Evolutionary conservation across 176 grass and related monocot species (phyloP).

Genomic region (Musa troglodytarum): DNA sequence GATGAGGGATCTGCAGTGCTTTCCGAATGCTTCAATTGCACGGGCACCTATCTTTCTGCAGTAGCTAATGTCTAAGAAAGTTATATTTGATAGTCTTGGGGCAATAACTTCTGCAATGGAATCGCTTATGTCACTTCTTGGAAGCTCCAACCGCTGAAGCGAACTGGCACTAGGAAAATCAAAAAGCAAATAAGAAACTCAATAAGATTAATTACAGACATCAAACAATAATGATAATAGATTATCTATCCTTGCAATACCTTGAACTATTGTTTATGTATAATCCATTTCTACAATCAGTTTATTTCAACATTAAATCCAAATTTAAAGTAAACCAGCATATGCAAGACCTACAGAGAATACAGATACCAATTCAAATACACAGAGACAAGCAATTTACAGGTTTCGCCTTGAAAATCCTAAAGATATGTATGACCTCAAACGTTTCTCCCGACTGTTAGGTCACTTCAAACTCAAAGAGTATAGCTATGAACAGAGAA

Average conservation of each 20-base stretch:
- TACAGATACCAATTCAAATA: neutral
- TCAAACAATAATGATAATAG: neutral
- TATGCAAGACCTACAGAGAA: neutral
- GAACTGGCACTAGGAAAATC: conserved; percentile 40
- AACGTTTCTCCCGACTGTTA: neutral
- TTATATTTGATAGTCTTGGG: conserved; percentile 50
- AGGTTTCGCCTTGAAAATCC: no score
- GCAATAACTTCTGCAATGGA: conserved; percentile 58
- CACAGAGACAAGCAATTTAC: neutral
- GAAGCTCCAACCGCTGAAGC: conserved; percentile 65
- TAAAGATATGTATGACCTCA: neutral
- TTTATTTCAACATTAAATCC: no score
- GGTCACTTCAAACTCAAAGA: no score
- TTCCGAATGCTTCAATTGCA: conserved; percentile 72
- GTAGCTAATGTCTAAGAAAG: conserved; percentile 83
- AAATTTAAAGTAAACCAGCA: no score
- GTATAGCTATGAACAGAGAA: no score
- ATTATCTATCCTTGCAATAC: no score
- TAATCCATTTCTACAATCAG: no score
- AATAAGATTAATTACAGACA: neutral
- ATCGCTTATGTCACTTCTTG: conserved; percentile 87
- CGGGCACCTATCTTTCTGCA: conserved; percentile 76
- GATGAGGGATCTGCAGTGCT: conserved; percentile 45
- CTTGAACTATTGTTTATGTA: no score
- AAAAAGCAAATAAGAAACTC: neutral